A percentile compares a stretch with the other conserved stretches of the same genome.
Conservation (phyloP, 441 rosid genomes). For the Erodium trifolium region DNA sequence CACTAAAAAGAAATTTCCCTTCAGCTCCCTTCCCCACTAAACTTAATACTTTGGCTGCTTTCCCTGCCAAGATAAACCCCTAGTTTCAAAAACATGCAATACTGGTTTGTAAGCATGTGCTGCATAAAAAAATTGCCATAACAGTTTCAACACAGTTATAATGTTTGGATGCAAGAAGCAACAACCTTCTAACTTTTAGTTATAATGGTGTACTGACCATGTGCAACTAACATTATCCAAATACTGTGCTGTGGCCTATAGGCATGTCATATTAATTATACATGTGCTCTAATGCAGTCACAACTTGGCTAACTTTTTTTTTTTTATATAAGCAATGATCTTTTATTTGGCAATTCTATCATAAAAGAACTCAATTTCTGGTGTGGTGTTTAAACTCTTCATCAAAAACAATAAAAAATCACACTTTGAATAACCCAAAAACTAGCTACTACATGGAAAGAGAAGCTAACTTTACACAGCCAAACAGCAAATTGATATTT, state of each 20-base stretch:
- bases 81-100: not conserved
- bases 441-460: not conserved
- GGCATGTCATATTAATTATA: not conserved
- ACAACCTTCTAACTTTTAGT: not conserved
- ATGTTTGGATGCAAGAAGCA: not conserved
- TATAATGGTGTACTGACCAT: not conserved
- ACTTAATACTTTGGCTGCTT: not conserved
- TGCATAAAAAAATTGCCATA: not conserved
- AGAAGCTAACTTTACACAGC: not conserved
- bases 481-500: not conserved
- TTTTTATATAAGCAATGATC: not conserved
- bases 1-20: not conserved
- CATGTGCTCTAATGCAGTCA: not conserved
- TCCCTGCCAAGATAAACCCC: not conserved
- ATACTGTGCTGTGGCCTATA: not conserved
- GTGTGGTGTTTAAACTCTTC: not conserved
- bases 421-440: not conserved
- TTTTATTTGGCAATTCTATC: not conserved
- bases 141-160: not conserved
- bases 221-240: not conserved
- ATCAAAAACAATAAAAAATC: not conserved
- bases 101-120: not conserved
- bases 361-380: not conserved
- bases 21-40: not conserved
- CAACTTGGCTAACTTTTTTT: not conserved